Conservation (phyloP, 2,329 filamentous ascomycete species). For the Fusarium robinianum region DNA sequence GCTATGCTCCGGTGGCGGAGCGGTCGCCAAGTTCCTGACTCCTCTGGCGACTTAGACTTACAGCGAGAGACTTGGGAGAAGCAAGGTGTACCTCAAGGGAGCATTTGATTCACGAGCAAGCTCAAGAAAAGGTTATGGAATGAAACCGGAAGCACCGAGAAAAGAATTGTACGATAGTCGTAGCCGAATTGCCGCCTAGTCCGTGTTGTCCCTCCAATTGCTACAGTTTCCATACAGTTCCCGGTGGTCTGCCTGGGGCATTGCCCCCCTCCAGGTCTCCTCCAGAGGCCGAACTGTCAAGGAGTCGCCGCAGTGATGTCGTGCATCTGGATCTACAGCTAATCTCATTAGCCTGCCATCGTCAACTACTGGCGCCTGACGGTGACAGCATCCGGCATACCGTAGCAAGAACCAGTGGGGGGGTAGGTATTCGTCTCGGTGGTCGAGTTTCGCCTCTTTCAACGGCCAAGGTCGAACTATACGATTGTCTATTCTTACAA, state of each 20-base stretch:
- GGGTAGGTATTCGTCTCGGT: slow-evolving; percentile 2
- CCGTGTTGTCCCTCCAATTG: too few relatives aligned
- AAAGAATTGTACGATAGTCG: background rate
- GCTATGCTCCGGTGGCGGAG: background rate
- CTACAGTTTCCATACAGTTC: too few relatives aligned
- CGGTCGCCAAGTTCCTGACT: background rate
- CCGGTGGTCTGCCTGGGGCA: too few relatives aligned
- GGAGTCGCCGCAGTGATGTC: too few relatives aligned
- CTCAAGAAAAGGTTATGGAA: too few relatives aligned
- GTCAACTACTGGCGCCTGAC: slow-evolving; percentile 17
- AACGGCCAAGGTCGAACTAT: background rate
- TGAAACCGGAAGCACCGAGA: too few relatives aligned
- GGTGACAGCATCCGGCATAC: background rate
- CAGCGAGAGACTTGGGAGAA: too few relatives aligned
- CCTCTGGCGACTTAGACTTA: too few relatives aligned
- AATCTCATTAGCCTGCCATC: slow-evolving; percentile 14
- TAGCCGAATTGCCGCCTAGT: too few relatives aligned
- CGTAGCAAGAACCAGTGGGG: slow-evolving; percentile 2
- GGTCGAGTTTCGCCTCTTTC: too few relatives aligned
- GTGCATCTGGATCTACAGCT: slow-evolving; percentile 23
- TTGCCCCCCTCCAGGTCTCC: too few relatives aligned
- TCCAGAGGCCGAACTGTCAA: too few relatives aligned
- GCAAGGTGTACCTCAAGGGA: background rate
- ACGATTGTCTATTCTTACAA: background rate
- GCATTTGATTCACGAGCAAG: background rate